Percentiles rank a stretch among this genome's conserved stretches.
phyloP scores from a whole-genome alignment of 192 early-diverging fungal genomes.

The Backusella westeae region DNA sequence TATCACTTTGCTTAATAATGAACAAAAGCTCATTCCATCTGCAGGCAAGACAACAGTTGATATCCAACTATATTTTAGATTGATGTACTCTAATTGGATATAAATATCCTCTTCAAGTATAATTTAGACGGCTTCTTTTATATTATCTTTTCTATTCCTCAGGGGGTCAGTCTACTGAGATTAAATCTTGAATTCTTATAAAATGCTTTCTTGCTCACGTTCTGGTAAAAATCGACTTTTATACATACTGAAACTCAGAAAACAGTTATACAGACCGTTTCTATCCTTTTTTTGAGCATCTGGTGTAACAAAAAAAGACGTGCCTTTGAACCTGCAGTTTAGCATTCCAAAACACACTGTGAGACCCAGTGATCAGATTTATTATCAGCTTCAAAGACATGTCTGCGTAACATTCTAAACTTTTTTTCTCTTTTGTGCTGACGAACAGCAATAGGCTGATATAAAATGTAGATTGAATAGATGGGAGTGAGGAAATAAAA shows the following conservation, averaged over 20 bases:
- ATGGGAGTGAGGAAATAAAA: not conserved
- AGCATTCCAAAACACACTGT: not conserved
- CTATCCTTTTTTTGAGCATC: not conserved
- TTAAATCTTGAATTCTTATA: not conserved
- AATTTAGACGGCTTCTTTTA: not conserved
- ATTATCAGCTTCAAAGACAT: constrained; percentile 5
- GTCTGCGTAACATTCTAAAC: not conserved
- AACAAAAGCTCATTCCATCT: not conserved
- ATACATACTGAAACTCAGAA: not conserved
- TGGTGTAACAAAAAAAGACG: not conserved
- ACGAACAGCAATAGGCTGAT: not conserved
- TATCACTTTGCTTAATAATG: not conserved
- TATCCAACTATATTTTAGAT: not conserved
- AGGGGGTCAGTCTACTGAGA: not conserved
- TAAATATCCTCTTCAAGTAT: not conserved
- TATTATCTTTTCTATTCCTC: not conserved
- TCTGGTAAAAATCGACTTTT: not conserved
- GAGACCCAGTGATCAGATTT: constrained; percentile 8
- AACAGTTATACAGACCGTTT: not conserved
- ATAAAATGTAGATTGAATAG: too few species aligned
- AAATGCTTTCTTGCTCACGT: not conserved
- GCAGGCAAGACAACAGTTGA: not conserved
- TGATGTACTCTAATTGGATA: not conserved
- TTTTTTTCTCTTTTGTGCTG: not conserved
- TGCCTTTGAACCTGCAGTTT: not conserved